phyloP scores from a whole-genome alignment of 1,139 yeast species.

The Kodamaea arcana region DNA sequence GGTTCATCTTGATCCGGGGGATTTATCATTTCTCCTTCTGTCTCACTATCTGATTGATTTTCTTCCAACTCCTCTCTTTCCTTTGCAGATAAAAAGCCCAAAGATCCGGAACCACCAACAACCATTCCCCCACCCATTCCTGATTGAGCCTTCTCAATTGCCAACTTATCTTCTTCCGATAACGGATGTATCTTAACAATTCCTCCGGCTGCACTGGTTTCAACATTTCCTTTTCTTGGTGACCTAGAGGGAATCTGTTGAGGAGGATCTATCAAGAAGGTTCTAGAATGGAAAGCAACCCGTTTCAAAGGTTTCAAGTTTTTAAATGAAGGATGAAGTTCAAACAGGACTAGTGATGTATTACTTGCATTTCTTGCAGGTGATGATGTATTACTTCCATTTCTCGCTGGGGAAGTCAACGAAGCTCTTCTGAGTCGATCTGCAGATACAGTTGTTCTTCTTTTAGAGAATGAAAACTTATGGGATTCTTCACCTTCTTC shows the following conservation, averaged over 20 bases:
- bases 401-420: conserved; percentile 1
- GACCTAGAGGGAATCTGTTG: conserved; percentile 64
- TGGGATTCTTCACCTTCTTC: conserved; percentile 4
- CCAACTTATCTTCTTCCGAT: conserved; percentile 52
- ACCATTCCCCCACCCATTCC: conserved; percentile 69
- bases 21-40: conserved; percentile 17
- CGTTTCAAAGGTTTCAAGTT: conserved; percentile 48
- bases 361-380: conserved; percentile 2
- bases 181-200: conserved; percentile 59
- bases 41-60: conserved; percentile 6
- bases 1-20: not conserved
- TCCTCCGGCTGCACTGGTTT: conserved; percentile 57
- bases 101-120: conserved; percentile 74
- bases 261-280: conserved; percentile 70
- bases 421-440: conserved; percentile 5
- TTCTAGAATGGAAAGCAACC: conserved; percentile 69
- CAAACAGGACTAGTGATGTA: not conserved
- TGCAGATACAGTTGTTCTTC: too few relatives aligned
- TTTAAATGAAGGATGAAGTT: conserved; percentile 12
- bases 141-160: conserved; percentile 40
- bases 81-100: conserved; percentile 31
- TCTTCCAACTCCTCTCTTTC: conserved; percentile 13
- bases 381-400: not conserved
- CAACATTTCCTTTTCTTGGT: conserved; percentile 72
- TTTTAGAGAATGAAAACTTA: conserved; percentile 7